Base-by-base conservation (phyloP, 1,284 basidiomycete genomes). In the Apiotrichum gamsii region DNA sequence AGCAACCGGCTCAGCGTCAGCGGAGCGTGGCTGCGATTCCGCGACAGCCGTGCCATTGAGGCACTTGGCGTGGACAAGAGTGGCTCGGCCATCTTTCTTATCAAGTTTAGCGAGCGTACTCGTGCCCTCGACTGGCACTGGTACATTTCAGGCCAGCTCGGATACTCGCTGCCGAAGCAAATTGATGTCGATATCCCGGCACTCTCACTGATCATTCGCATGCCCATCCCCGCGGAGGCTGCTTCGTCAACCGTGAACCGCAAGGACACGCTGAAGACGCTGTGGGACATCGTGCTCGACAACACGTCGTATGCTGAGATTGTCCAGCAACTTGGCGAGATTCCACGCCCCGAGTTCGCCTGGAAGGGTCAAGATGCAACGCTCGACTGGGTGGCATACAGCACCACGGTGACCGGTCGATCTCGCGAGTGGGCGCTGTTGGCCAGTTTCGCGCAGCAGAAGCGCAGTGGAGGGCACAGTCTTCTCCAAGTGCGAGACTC, bases 111-210 rank as follows among this genome's bases (percentile, higher is more conserved):
- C 6, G 64, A 69, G 37, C 48, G 64, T 18, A 64, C 64, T 4
- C 56, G 71, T 40, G 61, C 67, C 4, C 45, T 67, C 35, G 71
- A 73, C 49, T 73, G 70, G 71, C 67, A 61, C 38, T 73, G 69
- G 69, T 66, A 69, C 52, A 50, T 72, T 18, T 65, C 61, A 53
- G 54, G 63, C 21, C 67, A 71, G 33, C 52, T 72, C 8, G 66
- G 59, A 4, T 61, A 61, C 4, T 52, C 60, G 29, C 52, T 72
- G 3, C 70, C 71, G 0, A 32, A 30, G 9, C 47, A 57, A 16
- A 46, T 73, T 23, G 67, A 72, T 38, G 56, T 73, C 18, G 33
- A 43, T 5, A 47, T 69, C 8, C 68, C 71, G 4, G 29, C 55
- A 3, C 47, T 73, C 16, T 55, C 55, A 15, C 62, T 59, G 16